phyloP scores from a whole-genome alignment of 2,329 filamentous ascomycete genomes.

The Lachnellula arida region DNA sequence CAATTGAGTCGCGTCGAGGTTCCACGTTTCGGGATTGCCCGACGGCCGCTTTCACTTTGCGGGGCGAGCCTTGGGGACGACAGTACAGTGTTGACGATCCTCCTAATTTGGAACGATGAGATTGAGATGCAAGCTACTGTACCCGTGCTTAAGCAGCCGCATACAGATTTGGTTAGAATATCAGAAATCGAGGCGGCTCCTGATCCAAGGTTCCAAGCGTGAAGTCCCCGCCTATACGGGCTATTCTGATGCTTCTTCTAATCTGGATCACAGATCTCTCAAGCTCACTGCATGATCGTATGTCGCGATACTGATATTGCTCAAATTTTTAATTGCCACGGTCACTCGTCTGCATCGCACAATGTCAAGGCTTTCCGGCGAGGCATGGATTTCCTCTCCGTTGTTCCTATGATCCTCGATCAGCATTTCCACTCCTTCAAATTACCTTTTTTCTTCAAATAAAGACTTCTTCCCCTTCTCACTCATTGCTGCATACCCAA shows the following conservation, averaged over 20 bases:
- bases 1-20: background rate
- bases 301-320: too few species aligned
- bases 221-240: too few species aligned
- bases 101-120: background rate
- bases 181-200: too few species aligned
- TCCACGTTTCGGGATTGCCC: background rate
- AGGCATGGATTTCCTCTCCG: too few species aligned
- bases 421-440: background rate
- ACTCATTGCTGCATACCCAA: background rate
- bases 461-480: background rate
- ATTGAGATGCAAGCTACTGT: too few species aligned
- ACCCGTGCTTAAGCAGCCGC: too few species aligned
- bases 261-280: too few species aligned
- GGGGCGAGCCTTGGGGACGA: background rate
- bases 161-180: too few species aligned
- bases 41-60: background rate
- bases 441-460: background rate
- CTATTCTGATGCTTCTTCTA: too few species aligned
- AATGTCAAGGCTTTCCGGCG: background rate
- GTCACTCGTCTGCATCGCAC: background rate
- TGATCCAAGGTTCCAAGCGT: too few species aligned
- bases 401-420: background rate
- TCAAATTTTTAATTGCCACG: too few species aligned
- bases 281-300: too few species aligned
- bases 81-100: background rate